Evolutionary conservation across 345 rosid genomes (phyloP).

Genomic region (Sisymbrium irio): DNA sequence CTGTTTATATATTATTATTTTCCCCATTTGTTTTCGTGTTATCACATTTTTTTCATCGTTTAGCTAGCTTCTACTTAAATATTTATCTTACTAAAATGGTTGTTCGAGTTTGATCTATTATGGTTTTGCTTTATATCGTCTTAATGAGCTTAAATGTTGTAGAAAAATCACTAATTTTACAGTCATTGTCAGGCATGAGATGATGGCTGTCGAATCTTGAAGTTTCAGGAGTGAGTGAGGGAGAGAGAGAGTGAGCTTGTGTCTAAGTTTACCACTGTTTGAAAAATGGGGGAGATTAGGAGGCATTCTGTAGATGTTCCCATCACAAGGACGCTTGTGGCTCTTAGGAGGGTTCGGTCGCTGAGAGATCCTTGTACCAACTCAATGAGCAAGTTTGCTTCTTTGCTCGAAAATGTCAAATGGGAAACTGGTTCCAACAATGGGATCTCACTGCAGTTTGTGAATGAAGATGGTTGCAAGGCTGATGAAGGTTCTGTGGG

Average conservation of each 20-base stretch:
- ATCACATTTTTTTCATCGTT: slow-evolving; percentile 16
- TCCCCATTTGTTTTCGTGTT: slow-evolving; percentile 4
- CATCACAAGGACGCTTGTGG: slow-evolving; percentile 80
- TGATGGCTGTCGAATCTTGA: slow-evolving; percentile 4
- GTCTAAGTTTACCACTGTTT: slow-evolving; percentile 7
- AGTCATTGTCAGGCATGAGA: background rate
- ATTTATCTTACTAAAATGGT: background rate
- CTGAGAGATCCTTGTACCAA: slow-evolving; percentile 92
- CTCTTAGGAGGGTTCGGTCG: slow-evolving; percentile 90
- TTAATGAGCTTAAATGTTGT: background rate
- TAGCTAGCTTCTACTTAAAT: slow-evolving; percentile 12
- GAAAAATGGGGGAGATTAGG: slow-evolving; percentile 57
- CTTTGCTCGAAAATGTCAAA: slow-evolving; percentile 72
- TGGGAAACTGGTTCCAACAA: slow-evolving; percentile 81
- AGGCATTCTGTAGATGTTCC: slow-evolving; percentile 93
- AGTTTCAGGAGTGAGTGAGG: background rate
- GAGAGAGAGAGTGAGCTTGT: background rate
- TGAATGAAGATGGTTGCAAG: slow-evolving; percentile 32
- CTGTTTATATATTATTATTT: background rate
- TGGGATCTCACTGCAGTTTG: slow-evolving; percentile 64
- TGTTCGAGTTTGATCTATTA: background rate
- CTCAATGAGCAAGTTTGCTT: slow-evolving; percentile 88
- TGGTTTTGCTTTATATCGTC: background rate
- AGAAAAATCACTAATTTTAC: background rate
- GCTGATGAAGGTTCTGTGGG: slow-evolving; percentile 30